These are phyloP conservation scores for Simplicillium sp. DNA, from an alignment of 2,329 filamentous ascomycete species.

Conservation along the genomic window DNA sequence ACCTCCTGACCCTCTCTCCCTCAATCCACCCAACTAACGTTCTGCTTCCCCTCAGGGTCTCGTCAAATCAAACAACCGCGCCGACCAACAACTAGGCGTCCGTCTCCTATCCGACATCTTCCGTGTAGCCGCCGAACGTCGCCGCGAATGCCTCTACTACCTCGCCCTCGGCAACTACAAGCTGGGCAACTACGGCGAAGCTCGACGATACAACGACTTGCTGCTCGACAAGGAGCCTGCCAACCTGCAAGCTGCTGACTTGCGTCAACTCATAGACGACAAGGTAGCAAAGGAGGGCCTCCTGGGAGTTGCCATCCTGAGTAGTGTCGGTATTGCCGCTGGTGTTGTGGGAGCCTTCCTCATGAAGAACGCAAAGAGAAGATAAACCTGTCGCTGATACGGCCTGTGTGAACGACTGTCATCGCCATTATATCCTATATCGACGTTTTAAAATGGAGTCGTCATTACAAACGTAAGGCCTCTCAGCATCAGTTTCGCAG, in stretches of 20 bases:
- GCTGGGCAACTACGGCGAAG: constrained; percentile 93
- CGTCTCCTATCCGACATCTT: constrained; percentile 94
- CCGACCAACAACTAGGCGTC: constrained; percentile 89
- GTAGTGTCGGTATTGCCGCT: constrained; percentile 83
- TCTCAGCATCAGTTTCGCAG: too few relatives aligned
- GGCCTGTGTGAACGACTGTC: too few relatives aligned
- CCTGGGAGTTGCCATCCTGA: constrained; percentile 89
- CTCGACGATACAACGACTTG: constrained; percentile 87
- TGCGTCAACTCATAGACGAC: constrained; percentile 85
- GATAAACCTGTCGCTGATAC: constrained; percentile 21
- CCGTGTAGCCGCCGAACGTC: constrained; percentile 81
- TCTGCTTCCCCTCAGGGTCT: constrained; percentile 53
- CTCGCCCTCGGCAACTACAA: constrained; percentile 96
- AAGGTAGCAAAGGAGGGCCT: constrained; percentile 92
- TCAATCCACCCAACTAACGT: constrained; percentile 1
- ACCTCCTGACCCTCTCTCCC: constrained; percentile 2
- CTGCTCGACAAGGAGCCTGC: constrained; percentile 83
- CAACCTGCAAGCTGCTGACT: constrained; percentile 82
- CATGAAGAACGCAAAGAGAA: constrained; percentile 62
- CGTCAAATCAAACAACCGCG: constrained; percentile 79
- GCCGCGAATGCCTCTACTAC: constrained; percentile 97
- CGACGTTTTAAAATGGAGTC: too few relatives aligned
- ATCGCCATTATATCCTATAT: too few relatives aligned
- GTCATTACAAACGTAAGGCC: too few relatives aligned
- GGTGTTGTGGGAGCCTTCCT: constrained; percentile 87